These are phyloP conservation scores for Pichia deserticola DNA, from an alignment of 805 yeast species.

Conservation along the genomic window DNA sequence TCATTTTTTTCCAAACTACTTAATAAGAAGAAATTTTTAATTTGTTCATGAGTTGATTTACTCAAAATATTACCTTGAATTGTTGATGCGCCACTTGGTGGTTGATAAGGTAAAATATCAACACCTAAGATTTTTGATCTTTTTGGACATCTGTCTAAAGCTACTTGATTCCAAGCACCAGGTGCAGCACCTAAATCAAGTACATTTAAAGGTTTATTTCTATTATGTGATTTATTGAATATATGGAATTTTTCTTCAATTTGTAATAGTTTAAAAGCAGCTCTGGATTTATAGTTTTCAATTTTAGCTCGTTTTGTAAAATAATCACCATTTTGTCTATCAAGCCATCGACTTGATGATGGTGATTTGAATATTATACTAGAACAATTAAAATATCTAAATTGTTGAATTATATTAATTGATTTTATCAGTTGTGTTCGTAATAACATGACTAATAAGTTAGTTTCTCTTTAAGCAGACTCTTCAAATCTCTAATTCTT, in stretches of 20 bases:
- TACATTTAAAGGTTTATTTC: conserved; percentile 29
- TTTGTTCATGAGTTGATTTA: conserved; percentile 49
- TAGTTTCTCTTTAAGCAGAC: too few species aligned
- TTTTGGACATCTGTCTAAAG: conserved; percentile 43
- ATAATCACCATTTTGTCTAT: conserved; percentile 58
- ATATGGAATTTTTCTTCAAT: conserved; percentile 57
- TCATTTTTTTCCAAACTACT: conserved; percentile 24
- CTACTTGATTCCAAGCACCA: conserved; percentile 92
- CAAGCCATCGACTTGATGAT: conserved; percentile 68
- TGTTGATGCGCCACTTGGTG: conserved; percentile 73
- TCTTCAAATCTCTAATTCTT: too few species aligned
- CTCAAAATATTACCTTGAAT: conserved; percentile 86
- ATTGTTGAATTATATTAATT: background rate
- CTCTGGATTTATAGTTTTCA: conserved; percentile 66
- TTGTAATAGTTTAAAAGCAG: conserved; percentile 82
- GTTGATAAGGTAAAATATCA: conserved; percentile 69
- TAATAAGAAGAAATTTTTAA: conserved; percentile 42
- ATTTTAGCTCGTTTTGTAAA: conserved; percentile 61
- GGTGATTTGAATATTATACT: conserved; percentile 20
- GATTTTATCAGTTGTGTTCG: too few species aligned
- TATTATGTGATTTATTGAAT: conserved; percentile 28
- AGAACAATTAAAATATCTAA: background rate
- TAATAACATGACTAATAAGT: too few species aligned
- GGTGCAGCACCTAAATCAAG: conserved; percentile 92
- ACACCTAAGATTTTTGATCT: conserved; percentile 66